phyloP scores from a whole-genome alignment of 495 filamentous ascomycete species.

The Apiosordaria backusii region DNA sequence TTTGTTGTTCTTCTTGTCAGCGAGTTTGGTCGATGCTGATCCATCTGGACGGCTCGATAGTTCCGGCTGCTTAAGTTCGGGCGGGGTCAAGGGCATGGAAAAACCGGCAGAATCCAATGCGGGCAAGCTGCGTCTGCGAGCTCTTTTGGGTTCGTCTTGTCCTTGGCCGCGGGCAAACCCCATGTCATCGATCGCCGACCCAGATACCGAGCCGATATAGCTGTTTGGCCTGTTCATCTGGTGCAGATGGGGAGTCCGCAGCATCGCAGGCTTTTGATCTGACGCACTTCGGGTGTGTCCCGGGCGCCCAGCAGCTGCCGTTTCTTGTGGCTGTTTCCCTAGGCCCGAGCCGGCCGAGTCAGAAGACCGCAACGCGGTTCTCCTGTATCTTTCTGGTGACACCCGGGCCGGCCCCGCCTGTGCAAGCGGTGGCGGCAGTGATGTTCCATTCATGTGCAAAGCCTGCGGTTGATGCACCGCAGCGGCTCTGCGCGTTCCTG shows the following conservation, averaged over 20 bases:
- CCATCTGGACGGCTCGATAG: slow-evolving; percentile 39
- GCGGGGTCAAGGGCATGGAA: slow-evolving; percentile 40
- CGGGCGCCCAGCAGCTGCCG: slow-evolving; percentile 41
- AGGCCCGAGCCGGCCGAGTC: slow-evolving; percentile 40
- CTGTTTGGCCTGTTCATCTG: slow-evolving; percentile 45
- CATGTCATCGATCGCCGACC: slow-evolving; percentile 52
- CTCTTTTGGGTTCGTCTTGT: slow-evolving; percentile 67
- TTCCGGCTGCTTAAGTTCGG: slow-evolving; percentile 36
- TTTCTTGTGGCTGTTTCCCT: background rate
- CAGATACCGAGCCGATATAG: slow-evolving; percentile 35
- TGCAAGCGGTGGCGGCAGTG: slow-evolving; percentile 36
- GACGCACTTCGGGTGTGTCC: slow-evolving; percentile 34
- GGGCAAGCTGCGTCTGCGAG: slow-evolving; percentile 78
- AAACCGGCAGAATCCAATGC: slow-evolving; percentile 66
- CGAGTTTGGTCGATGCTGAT: slow-evolving; percentile 31
- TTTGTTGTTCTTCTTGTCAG: slow-evolving; percentile 41
- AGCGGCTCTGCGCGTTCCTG: slow-evolving; percentile 25
- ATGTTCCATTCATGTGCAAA: slow-evolving; percentile 28
- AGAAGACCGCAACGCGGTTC: slow-evolving; percentile 41
- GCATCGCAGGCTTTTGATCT: slow-evolving; percentile 27
- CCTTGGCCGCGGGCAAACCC: slow-evolving; percentile 42
- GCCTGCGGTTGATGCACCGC: slow-evolving; percentile 32
- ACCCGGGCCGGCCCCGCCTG: slow-evolving; percentile 38
- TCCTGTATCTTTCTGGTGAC: slow-evolving; percentile 54
- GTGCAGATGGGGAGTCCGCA: slow-evolving; percentile 29